Evolutionary conservation across 768 basidiomycete genomes (phyloP), one percentile per base, ranked within the genome.

Genomic region (Podaxis carcinomalis): DNA sequence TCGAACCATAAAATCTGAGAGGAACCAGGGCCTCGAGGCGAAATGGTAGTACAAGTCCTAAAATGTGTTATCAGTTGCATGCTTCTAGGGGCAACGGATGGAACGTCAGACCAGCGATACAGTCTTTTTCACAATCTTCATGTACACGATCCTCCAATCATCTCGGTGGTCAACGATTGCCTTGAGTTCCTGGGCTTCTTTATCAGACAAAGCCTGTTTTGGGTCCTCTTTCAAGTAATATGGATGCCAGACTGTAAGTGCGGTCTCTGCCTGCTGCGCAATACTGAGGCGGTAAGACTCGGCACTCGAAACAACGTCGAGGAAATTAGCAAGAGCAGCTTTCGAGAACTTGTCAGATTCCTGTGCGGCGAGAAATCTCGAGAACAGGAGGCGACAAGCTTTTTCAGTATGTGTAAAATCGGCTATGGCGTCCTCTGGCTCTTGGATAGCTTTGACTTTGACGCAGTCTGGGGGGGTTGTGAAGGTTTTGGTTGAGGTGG

Each of bases 1-100:
- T 5, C 73, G 73, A 40, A 74, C 59, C 67, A 75, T 71, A 58
- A 76, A 75, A 36, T 75, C 69, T 5, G 70, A 62, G 56, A 75
- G 67, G 16, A 72, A 74, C 21, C 59, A 61, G 21, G 52, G 44
- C 19, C 49, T 47, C n/a, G 59, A 54, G 21, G 50, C n/a, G 25
- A 39, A 61, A 5, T 47, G 32, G 11, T 44, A 54, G 19, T 61
- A 55, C 46, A 61, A 23, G 37, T 61, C 59, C 59, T 61, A 23
- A 16, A 6, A 9, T 5, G 7, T 36, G 2, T 4, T 13, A 36
- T 61, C 21, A 32, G 19, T 35, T 9, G n/a, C 7, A 14, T 16
- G 11, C 14, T 13, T 13, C 40, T n/a, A n/a, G 13, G 7, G 40
- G 37, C 11, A 59, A 39, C 10, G 40, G 23, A 23, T 32, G 32